A percentile compares a stretch with the other conserved stretches of the same genome.
phyloP scores from a whole-genome alignment of 495 filamentous ascomycete genomes.

The Achaetomiella virescens region DNA sequence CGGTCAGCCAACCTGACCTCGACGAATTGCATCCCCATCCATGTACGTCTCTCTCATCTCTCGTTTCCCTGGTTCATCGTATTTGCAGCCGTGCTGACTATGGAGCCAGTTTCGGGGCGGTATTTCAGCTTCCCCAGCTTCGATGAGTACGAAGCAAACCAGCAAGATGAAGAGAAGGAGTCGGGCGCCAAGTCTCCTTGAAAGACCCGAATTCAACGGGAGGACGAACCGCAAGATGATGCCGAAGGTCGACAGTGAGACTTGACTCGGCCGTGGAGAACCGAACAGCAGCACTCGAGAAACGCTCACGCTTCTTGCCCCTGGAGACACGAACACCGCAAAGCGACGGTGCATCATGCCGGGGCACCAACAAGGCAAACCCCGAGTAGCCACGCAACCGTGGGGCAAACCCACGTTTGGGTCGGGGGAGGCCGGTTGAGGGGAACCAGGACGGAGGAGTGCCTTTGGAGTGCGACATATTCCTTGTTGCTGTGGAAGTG shows the following conservation, averaged over 20 bases:
- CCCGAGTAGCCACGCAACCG: conserved; percentile 1
- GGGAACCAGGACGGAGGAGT: not conserved
- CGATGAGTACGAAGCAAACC: conserved; percentile 41
- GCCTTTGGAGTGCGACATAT: conserved; percentile 8
- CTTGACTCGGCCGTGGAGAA: conserved; percentile 4
- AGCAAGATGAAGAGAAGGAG: conserved; percentile 33
- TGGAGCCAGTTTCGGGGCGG: conserved; percentile 31
- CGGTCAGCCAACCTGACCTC: conserved; percentile 26
- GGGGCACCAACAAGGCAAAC: not conserved
- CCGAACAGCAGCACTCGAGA: conserved; percentile 10
- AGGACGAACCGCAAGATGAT: conserved; percentile 5
- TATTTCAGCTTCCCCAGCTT: conserved; percentile 56
- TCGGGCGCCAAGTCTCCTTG: conserved; percentile 26
- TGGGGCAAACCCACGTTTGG: conserved; percentile 4
- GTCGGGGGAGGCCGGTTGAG: not conserved
- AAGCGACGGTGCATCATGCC: conserved; percentile 4
- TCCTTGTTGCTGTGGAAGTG: conserved; percentile 13
- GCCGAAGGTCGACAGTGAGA: not conserved
- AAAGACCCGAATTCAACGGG: conserved; percentile 7
- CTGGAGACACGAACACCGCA: conserved; percentile 9
- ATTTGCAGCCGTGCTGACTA: conserved; percentile 10
- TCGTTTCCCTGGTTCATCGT: not conserved
- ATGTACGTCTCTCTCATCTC: conserved; percentile 19
- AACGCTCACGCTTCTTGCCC: conserved; percentile 5
- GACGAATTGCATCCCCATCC: conserved; percentile 21